Percentiles rank a stretch among this genome's conserved stretches.
Conservation (phyloP, 2,329 filamentous ascomycete species). For the Aspergillus tubingensis region DNA sequence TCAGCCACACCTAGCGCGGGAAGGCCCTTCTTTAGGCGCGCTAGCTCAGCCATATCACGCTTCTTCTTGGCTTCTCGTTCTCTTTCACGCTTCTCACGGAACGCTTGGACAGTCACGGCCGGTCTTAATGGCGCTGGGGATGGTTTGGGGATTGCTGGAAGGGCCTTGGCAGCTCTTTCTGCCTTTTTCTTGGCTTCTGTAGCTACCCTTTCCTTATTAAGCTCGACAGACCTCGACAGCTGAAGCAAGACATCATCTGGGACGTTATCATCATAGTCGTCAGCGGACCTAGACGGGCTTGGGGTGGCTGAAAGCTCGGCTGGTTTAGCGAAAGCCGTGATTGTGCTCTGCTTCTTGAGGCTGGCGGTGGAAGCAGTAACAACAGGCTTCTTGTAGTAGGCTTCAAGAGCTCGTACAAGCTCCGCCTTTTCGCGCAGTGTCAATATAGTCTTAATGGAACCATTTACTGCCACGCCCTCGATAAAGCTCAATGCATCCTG, state of each 20-base stretch:
- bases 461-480: conserved; percentile 55
- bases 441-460: conserved; percentile 73
- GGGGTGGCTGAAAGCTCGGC: conserved; percentile 38
- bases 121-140: conserved; percentile 31
- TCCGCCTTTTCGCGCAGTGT: conserved; percentile 82
- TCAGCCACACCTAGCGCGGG: conserved; percentile 54
- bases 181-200: conserved; percentile 33
- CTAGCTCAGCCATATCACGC: conserved; percentile 71
- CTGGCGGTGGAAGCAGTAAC: conserved; percentile 43
- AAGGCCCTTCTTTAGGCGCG: conserved; percentile 62
- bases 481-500: conserved; percentile 65
- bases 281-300: conserved; percentile 32
- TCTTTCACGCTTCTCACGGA: conserved; percentile 72
- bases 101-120: conserved; percentile 51
- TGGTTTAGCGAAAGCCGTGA: conserved; percentile 42
- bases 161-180: conserved; percentile 27
- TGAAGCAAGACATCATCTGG: conserved; percentile 44
- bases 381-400: conserved; percentile 49
- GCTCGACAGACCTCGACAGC: conserved; percentile 45
- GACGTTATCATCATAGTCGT: conserved; percentile 47
- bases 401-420: conserved; percentile 64
- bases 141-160: conserved; percentile 29
- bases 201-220: conserved; percentile 43
- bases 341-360: conserved; percentile 48
- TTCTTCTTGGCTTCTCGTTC: conserved; percentile 74